Conservation (phyloP, 192 early-diverging fungal species). For the Entomortierella lignicola region DNA sequence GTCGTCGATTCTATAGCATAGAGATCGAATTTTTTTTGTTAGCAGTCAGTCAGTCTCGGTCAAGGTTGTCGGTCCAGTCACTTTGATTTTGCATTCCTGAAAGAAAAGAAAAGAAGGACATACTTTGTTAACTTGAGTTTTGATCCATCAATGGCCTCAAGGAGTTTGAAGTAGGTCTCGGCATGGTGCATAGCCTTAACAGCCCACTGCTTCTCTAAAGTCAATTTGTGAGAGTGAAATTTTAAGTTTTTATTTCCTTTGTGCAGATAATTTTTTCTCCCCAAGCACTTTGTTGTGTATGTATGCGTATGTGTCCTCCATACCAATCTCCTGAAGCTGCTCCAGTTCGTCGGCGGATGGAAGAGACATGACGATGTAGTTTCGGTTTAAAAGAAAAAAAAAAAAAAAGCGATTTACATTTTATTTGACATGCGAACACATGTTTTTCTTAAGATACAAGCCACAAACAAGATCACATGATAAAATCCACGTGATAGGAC, state of each 20-base stretch:
- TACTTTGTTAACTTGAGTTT: conserved; percentile 87
- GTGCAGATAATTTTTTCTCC: too few species aligned
- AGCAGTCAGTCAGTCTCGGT: too few species aligned
- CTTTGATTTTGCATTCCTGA: background rate
- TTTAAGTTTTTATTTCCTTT: too few species aligned
- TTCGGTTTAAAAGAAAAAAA: background rate
- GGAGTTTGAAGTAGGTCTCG: conserved; percentile 91
- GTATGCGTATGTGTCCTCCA: too few species aligned
- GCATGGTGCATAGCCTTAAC: conserved; percentile 96
- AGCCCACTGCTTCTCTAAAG: conserved; percentile 93
- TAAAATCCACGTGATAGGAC: conserved; percentile 11
- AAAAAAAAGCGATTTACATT: background rate
- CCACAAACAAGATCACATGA: too few species aligned
- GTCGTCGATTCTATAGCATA: conserved; percentile 77
- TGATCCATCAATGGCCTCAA: conserved; percentile 73
- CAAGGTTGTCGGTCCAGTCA: too few species aligned
- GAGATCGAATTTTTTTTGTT: background rate
- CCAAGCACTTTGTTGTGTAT: too few species aligned
- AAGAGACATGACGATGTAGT: conserved; percentile 64
- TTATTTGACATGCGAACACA: background rate
- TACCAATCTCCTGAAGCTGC: conserved; percentile 82
- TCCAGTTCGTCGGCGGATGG: conserved; percentile 78
- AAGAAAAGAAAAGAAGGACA: background rate
- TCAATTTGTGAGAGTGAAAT: background rate
- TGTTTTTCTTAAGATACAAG: too few species aligned